Percentiles rank a stretch among this genome's conserved stretches.
These are phyloP conservation scores for Phyllosticta citribraziliensis DNA, from an alignment of 2,329 filamentous ascomycete species.

Conservation along the genomic window DNA sequence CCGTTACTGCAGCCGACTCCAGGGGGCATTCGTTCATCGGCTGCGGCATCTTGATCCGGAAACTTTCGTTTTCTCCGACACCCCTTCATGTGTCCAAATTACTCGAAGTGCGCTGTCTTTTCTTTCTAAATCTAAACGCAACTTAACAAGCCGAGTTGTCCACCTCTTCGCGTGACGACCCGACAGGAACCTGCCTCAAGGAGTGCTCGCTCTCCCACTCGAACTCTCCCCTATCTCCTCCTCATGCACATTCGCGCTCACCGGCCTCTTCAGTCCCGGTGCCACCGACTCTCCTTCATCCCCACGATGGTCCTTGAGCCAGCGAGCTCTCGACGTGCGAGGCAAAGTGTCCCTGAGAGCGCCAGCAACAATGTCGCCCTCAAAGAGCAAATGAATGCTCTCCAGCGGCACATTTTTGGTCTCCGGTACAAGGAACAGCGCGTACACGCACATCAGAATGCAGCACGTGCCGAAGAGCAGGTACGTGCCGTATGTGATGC, in stretches of 20 bases:
- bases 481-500: slow-evolving; percentile 36
- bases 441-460: slow-evolving; percentile 33
- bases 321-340: slow-evolving; percentile 1
- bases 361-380: slow-evolving; percentile 32
- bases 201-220: no score
- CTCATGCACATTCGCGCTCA: background rate
- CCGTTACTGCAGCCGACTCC: no score
- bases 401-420: slow-evolving; percentile 35
- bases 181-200: no score
- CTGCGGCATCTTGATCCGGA: no score
- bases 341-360: slow-evolving; percentile 3
- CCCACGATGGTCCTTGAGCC: slow-evolving; percentile 3
- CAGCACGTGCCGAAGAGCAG: slow-evolving; percentile 33
- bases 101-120: no score
- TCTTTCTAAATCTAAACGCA: no score
- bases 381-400: slow-evolving; percentile 32
- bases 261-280: background rate
- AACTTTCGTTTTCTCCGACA: no score
- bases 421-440: slow-evolving; percentile 33
- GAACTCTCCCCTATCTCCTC: background rate
- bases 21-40: no score
- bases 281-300: background rate
- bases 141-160: no score
- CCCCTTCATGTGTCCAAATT: no score
- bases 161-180: no score